A percentile compares a stretch with the other conserved stretches of the same genome.
Conservation (phyloP, 2,329 filamentous ascomycete genomes). For the Penicillium sp. region DNA sequence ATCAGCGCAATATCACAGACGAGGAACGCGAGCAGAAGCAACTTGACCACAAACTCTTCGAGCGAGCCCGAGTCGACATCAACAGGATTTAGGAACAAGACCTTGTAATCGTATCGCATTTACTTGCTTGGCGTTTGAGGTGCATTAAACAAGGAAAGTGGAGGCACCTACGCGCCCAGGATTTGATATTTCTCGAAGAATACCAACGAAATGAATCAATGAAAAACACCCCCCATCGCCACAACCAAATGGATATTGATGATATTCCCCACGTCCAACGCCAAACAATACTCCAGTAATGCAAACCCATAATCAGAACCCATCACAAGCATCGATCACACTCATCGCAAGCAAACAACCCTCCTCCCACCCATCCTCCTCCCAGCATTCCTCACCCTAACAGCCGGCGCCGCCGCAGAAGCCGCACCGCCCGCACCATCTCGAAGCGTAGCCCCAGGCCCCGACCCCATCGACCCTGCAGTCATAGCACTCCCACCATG, state of each 20-base stretch:
- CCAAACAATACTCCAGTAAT: conserved; percentile 2
- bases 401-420: conserved; percentile 13
- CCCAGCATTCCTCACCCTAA: conserved; percentile 28
- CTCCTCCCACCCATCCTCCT: conserved; percentile 38
- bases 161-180: conserved; percentile 1
- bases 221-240: conserved; percentile 1
- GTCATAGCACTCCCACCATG: conserved; percentile 14
- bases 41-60: conserved; percentile 70
- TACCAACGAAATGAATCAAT: conserved; percentile 16
- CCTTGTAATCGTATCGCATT: conserved; percentile 23
- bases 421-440: conserved; percentile 19
- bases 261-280: conserved; percentile 2
- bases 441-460: conserved; percentile 16
- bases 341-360: conserved; percentile 35
- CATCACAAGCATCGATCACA: not conserved
- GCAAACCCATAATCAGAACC: not conserved
- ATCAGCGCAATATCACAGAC: conserved; percentile 57
- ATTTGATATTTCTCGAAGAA: conserved; percentile 9
- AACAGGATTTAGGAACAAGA: conserved; percentile 57
- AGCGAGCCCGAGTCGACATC: conserved; percentile 81
- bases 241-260: conserved; percentile 7
- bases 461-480: conserved; percentile 15
- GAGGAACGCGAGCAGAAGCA: conserved; percentile 55
- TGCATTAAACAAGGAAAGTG: conserved; percentile 2
- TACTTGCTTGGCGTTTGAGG: conserved; percentile 19